These are phyloP conservation scores for Camelina sativa DNA, from an alignment of 345 rosid genomes.

Conservation along the genomic window DNA sequence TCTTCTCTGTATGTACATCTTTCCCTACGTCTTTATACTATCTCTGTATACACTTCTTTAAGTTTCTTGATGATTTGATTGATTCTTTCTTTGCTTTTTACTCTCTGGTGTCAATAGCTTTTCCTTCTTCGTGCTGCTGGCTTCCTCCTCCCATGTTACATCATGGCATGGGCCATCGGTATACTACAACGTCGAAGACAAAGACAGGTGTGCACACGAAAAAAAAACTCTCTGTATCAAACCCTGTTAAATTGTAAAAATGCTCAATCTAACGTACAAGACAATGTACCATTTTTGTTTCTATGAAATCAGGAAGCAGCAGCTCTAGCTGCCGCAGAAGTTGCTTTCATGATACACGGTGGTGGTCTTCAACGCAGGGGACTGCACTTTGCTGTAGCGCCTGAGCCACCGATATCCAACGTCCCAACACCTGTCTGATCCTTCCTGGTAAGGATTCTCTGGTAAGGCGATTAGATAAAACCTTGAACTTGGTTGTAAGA, in stretches of 20 bases:
- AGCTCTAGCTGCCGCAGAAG: constrained; percentile 85
- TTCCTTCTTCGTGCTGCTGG: constrained; percentile 93
- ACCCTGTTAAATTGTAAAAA: background rate
- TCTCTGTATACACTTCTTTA: constrained; percentile 7
- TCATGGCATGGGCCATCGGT: constrained; percentile 99
- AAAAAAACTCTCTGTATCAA: background rate
- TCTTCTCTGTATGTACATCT: constrained; percentile 74
- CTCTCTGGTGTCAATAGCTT: constrained; percentile 56
- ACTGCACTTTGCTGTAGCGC: constrained; percentile 70
- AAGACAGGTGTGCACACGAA: constrained; percentile 65
- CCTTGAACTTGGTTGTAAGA: too few species aligned
- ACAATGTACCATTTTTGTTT: constrained; percentile 5
- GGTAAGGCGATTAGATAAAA: constrained; percentile 12
- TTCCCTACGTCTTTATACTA: constrained; percentile 12
- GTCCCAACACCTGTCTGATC: constrained; percentile 35
- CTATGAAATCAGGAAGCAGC: constrained; percentile 77
- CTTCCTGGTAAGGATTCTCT: constrained; percentile 15
- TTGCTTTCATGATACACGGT: constrained; percentile 87
- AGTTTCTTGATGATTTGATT: constrained; percentile 14
- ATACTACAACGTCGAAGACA: constrained; percentile 92
- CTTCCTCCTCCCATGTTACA: constrained; percentile 95
- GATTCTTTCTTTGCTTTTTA: background rate
- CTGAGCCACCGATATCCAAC: constrained; percentile 52
- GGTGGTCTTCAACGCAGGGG: constrained; percentile 62
- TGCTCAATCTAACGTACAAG: constrained; percentile 3